These are phyloP conservation scores for Allium fistulosum DNA, from an alignment of 106 monocot genomes.

Conservation along the genomic window DNA sequence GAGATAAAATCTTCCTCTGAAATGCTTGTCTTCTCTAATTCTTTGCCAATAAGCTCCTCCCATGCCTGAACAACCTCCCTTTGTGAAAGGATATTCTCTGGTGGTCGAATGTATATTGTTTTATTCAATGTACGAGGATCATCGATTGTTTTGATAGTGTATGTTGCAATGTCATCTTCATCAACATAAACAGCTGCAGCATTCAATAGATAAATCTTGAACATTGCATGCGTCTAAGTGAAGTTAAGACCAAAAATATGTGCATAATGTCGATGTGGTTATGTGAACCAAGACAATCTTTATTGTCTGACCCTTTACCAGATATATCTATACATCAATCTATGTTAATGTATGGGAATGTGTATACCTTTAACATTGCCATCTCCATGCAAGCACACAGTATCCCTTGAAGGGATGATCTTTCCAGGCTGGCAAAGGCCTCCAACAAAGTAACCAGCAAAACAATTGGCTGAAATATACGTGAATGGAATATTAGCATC, in stretches of 20 bases:
- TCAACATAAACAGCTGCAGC: slow-evolving; percentile 38
- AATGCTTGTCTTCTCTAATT: slow-evolving; percentile 36
- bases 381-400: slow-evolving; percentile 28
- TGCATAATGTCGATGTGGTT: no score
- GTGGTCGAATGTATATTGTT: slow-evolving; percentile 41
- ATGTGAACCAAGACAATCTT: no score
- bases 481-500: slow-evolving; percentile 46
- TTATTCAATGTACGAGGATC: slow-evolving; percentile 42
- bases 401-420: slow-evolving; percentile 35
- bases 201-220: no score
- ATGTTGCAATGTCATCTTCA: slow-evolving; percentile 52
- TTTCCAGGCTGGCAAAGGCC: slow-evolving; percentile 35
- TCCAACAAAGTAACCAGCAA: slow-evolving; percentile 55
- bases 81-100: slow-evolving; percentile 55
- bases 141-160: slow-evolving; percentile 37
- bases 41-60: slow-evolving; percentile 48
- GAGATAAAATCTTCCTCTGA: slow-evolving; percentile 37
- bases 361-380: slow-evolving; percentile 35
- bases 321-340: no score
- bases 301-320: no score
- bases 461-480: slow-evolving; percentile 46
- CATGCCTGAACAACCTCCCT: slow-evolving; percentile 34
- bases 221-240: no score
- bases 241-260: no score
- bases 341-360: no score